Evolutionary conservation across 208 protist genomes (phyloP), one percentile per base, ranked within the genome.

Genomic region (Perkinsela sp.): DNA sequence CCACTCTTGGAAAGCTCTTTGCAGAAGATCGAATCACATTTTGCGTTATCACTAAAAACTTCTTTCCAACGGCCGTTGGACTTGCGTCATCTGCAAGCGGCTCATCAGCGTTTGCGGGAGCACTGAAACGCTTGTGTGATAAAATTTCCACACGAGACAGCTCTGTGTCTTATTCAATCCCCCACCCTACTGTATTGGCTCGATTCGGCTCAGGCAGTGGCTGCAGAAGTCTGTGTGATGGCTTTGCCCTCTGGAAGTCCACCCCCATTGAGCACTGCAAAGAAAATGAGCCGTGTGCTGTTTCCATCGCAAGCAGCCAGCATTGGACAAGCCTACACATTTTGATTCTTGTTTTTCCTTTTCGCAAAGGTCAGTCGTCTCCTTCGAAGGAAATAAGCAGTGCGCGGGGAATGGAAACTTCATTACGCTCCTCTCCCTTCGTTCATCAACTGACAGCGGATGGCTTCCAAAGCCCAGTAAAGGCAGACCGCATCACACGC

Each of bases 21-120:
- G 40, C 40, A 57, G 40, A 57, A 57, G 40, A 57, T 6, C 22
- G 13, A 22, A n/a, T 83, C 66, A 78, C 84, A 72, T 84, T 93
- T 31, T 88, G 90, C 72, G 93, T 97, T 68, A 80, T 83, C 30
- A 96, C 92, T 16, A 77, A 87, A 48, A 99, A 99, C 83, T 97
- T 96, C 79, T 99, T 98, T 70, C 96, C 95, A 30, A 99, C 96
- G 16, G 96, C 96, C 0, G 95, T 95, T 31, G 96, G 96, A 31
- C 90, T 98, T 74, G 96, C 96, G 0, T 98, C 95, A 2, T 97
- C 93, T 0, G 95, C 96, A 0, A 94, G 91, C 71, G 96, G 95
- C 30, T 96, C 94, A 79, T 95, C 90, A 32, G 94, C 92, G 65
- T 78, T 98, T 13, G 86, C 86, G 0, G 86, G 79, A 28, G 84